phyloP scores from a whole-genome alignment of 257 asterid species.

The Linaria vulgaris region DNA sequence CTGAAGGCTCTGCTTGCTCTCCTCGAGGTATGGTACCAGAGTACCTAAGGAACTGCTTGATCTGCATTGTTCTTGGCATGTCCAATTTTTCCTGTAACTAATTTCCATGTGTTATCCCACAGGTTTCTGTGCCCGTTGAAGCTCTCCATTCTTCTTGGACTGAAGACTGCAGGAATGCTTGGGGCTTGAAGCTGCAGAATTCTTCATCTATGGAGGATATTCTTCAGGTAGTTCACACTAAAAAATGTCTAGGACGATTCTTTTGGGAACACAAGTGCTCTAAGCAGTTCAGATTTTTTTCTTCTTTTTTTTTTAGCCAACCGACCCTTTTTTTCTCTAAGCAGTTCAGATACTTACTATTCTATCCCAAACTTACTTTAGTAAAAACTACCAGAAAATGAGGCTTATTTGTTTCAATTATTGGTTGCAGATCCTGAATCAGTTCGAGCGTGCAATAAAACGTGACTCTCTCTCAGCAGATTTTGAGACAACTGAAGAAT shows the following conservation, averaged over 20 bases:
- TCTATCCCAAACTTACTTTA: neutral
- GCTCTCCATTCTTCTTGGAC: constrained; percentile 86
- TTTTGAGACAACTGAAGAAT: constrained; percentile 88
- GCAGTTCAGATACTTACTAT: neutral
- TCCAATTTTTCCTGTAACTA: constrained; percentile 11
- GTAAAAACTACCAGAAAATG: neutral
- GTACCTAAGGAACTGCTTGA: constrained; percentile 12
- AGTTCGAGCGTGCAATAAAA: constrained; percentile 69
- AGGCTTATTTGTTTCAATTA: neutral
- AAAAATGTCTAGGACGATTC: constrained; percentile 15
- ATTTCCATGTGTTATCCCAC: constrained; percentile 26
- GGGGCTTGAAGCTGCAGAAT: constrained; percentile 74
- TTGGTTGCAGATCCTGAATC: constrained; percentile 61
- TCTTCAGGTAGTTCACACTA: constrained; percentile 54
- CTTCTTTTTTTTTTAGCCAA: too few relatives aligned
- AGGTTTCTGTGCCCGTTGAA: constrained; percentile 78
- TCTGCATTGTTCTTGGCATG: constrained; percentile 15
- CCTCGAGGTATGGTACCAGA: constrained; percentile 62
- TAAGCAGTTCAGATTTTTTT: too few relatives aligned
- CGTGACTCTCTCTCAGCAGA: constrained; percentile 68
- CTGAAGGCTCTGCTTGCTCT: constrained; percentile 61
- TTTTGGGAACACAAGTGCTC: constrained; percentile 2
- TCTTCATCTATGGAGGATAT: constrained; percentile 63
- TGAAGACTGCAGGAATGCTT: constrained; percentile 60
- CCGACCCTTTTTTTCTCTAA: constrained; percentile 2